These are phyloP conservation scores for Flaveria ramosissima DNA, from an alignment of 129 eudicot species.

Conservation along the genomic window DNA sequence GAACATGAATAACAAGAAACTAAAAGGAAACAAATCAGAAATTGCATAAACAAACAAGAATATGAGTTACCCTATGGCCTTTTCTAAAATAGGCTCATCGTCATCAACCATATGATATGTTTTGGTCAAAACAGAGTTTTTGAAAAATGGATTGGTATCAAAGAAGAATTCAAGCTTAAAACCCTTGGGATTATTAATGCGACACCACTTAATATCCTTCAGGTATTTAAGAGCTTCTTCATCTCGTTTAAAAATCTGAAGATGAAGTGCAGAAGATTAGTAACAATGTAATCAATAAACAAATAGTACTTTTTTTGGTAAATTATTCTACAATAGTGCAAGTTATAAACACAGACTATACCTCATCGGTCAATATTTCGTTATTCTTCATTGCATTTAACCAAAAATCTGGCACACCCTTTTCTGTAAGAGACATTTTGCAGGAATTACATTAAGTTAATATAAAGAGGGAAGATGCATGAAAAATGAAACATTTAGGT, in stretches of 20 bases:
- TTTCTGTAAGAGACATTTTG: conserved; percentile 45
- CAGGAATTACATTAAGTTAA: not conserved
- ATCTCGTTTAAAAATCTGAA: conserved; percentile 79
- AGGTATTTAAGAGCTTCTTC: conserved; percentile 84
- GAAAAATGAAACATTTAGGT: not conserved
- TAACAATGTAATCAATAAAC: not conserved
- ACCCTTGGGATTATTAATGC: conserved; percentile 78
- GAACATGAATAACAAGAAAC: not conserved
- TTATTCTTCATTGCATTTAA: conserved; percentile 78
- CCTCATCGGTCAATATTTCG: conserved; percentile 81
- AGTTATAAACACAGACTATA: conserved; percentile 28
- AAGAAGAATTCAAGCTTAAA: conserved; percentile 87
- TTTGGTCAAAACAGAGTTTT: conserved; percentile 75
- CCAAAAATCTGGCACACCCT: conserved; percentile 93
- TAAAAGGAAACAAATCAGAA: not conserved
- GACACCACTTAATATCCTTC: conserved; percentile 83
- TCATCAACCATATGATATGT: conserved; percentile 92
- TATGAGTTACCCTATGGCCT: conserved; percentile 74
- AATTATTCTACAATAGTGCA: not conserved
- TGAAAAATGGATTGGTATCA: conserved; percentile 72
- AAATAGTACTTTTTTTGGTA: not conserved
- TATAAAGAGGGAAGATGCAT: not conserved
- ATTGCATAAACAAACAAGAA: not conserved
- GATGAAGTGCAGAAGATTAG: not conserved
- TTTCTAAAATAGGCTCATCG: conserved; percentile 88